Evolutionary conservation across 139 green algal genomes (phyloP), one percentile per base, ranked within the genome.

Genomic region (Volvox reticuliferus): DNA sequence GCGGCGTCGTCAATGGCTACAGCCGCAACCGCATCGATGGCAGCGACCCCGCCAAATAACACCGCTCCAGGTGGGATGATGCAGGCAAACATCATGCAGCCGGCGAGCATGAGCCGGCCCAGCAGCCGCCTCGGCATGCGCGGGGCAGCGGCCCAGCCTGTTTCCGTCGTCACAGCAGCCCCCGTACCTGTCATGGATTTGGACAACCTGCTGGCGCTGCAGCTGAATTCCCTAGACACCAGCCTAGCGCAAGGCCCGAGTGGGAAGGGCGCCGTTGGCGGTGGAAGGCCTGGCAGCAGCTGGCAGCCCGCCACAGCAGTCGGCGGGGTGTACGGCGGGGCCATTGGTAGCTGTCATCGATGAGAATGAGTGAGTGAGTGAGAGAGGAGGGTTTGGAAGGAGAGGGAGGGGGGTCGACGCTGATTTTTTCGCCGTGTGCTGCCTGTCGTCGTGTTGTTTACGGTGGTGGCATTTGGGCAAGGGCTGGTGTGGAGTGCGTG

Each of bases 141-240:
- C 19, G 55, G 3, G 55, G 50, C 83, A 0, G 9, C 82, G 0
- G 65, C 65, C 65, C 21, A 24, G 65, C 2, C 65, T 73, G 65
- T 12, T 73, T 24, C 65, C 65, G 65, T 28, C 12, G 81, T 32
- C 17, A 20, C 61, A 2, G 30, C n/a, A 6, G 12, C 3, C 2
- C 18, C 35, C 65, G 67, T 37, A 17, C 13, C 68, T 18, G 36
- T 69, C 22, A 2, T 61, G 9, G 73, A 90, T 30, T 55, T 90
- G n/a, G 86, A 90, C 30, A 75, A 75, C 30, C 86, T 90, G 50
- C 55, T 90, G 20, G 86, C 86, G 30, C 13, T 77, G 71, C 86
- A 90, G 86, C 71, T 90, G n/a, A 75, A 83, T 14, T 28, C 50
- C 26, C 73, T 90, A 32, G 86, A 75, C n/a, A 84, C 30, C 44